A percentile compares a stretch with the other conserved stretches of the same genome.
Conservation (phyloP, 805 yeast genomes). For the Schwanniomyces yamadae region DNA sequence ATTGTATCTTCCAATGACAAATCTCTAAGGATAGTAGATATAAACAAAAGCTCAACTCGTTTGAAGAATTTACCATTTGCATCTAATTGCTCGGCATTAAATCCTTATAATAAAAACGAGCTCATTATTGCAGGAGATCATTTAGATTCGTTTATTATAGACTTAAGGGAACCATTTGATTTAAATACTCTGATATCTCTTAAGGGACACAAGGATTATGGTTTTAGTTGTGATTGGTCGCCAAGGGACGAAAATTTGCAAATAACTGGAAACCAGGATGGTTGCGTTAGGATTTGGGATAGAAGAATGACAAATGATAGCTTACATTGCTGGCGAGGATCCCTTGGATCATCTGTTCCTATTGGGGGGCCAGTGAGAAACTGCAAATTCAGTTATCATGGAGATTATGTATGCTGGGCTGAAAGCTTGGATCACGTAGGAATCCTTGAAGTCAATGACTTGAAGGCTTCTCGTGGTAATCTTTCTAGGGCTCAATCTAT, state of each 20-base stretch:
- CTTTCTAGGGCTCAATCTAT: conserved; percentile 43
- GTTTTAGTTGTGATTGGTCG: conserved; percentile 63
- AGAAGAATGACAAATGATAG: conserved; percentile 32
- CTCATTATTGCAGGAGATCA: conserved; percentile 53
- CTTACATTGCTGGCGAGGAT: conserved; percentile 34
- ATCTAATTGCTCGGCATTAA: conserved; percentile 47
- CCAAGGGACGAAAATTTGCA: conserved; percentile 38
- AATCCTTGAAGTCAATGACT: conserved; percentile 38
- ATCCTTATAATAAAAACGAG: conserved; percentile 38
- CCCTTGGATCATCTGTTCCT: conserved; percentile 21
- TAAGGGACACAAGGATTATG: conserved; percentile 53
- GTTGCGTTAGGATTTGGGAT: conserved; percentile 55
- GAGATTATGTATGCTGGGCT: conserved; percentile 51
- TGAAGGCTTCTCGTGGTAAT: conserved; percentile 13
- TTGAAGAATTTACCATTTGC: conserved; percentile 42
- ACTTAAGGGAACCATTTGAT: conserved; percentile 30
- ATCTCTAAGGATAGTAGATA: conserved; percentile 41
- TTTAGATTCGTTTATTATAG: conserved; percentile 42
- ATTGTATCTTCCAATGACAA: conserved; percentile 54
- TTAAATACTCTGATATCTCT: conserved; percentile 17
- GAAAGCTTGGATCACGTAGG: conserved; percentile 62
- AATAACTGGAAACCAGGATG: conserved; percentile 62
- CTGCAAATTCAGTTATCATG: conserved; percentile 47
- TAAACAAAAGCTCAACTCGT: conserved; percentile 16
- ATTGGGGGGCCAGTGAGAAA: conserved; percentile 55